Conservation (phyloP, 2,329 filamentous ascomycete genomes). For the Trichoderma sp. region DNA sequence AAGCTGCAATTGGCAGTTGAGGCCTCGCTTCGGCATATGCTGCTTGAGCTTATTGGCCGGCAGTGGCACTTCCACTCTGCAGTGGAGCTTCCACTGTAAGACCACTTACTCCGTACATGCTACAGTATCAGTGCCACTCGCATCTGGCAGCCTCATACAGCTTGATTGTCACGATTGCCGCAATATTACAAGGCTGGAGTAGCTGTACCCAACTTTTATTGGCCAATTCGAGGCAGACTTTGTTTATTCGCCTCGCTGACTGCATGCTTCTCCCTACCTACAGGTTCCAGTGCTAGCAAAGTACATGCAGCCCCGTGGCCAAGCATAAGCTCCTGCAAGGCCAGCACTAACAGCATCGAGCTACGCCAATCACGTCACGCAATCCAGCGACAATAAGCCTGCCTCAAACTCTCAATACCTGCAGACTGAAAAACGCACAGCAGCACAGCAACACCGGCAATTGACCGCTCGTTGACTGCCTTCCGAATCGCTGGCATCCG, state of each 20-base stretch:
- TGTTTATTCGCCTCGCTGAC: neutral
- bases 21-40: neutral
- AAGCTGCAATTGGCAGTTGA: neutral
- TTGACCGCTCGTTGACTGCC: neutral
- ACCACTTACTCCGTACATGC: neutral
- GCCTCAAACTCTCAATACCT: neutral
- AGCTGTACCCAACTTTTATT: neutral
- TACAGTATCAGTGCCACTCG: neutral
- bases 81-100: neutral
- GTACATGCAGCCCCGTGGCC: neutral
- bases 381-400: conserved; percentile 1
- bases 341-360: neutral
- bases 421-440: neutral
- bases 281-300: neutral
- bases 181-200: neutral
- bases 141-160: neutral
- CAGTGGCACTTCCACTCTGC: neutral
- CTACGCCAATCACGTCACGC: neutral
- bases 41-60: neutral
- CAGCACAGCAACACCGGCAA: conserved; percentile 5
- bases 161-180: neutral
- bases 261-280: too few relatives aligned
- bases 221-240: neutral
- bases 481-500: neutral
- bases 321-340: neutral